phyloP scores from a whole-genome alignment of 345 rosid genomes.

The Dipteronia dyeriana region DNA sequence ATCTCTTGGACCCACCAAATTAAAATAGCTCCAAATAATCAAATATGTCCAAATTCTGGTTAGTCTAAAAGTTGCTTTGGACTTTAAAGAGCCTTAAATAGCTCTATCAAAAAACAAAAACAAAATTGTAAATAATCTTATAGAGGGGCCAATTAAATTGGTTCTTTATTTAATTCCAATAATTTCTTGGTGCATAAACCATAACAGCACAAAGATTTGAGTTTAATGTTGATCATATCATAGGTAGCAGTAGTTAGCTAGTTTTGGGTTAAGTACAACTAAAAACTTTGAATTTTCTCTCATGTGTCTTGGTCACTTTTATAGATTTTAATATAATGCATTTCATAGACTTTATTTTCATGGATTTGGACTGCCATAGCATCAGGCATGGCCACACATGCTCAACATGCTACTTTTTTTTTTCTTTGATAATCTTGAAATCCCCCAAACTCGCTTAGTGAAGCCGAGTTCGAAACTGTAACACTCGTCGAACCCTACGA shows the following conservation, averaged over 20 bases:
- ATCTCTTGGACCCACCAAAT: constrained; percentile 15
- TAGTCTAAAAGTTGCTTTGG: neutral
- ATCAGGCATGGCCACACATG: constrained; percentile 11
- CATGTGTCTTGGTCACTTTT: no score
- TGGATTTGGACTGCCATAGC: neutral
- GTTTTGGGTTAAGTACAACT: neutral
- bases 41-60: neutral
- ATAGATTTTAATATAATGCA: neutral
- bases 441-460: no score
- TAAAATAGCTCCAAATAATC: neutral
- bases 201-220: neutral
- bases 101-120: neutral
- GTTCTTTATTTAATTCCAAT: neutral
- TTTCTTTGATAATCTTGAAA: no score
- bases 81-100: neutral
- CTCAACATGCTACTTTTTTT: neutral
- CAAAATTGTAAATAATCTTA: neutral
- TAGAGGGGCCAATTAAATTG: neutral
- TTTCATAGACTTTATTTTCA: neutral
- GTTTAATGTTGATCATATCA: neutral
- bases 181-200: neutral
- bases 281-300: neutral
- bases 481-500: no score
- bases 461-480: no score
- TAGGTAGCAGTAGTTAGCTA: neutral